Evolutionary conservation across 371 early-diverging fungal genomes (phyloP).

Genomic region (Zychaea mexicana): DNA sequence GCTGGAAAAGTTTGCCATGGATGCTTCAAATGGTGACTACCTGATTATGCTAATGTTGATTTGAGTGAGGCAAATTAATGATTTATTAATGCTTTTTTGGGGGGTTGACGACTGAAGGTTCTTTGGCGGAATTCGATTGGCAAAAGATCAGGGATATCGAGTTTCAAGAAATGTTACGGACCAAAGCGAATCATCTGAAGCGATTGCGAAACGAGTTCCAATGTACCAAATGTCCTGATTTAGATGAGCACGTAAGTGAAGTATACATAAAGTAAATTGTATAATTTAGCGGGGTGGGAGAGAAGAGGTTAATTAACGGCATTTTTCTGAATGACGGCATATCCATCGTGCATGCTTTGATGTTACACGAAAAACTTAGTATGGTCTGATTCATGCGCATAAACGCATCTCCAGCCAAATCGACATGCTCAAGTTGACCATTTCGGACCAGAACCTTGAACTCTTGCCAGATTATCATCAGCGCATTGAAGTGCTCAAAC

Average conservation of each 20-base stretch:
- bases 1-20: constrained; percentile 56
- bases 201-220: constrained; percentile 57
- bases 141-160: constrained; percentile 82
- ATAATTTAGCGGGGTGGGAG: too few species aligned
- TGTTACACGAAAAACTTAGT: constrained; percentile 49
- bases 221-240: constrained; percentile 84
- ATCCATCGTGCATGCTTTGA: too few species aligned
- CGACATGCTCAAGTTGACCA: constrained; percentile 71
- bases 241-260: constrained; percentile 76
- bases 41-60: too few species aligned
- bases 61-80: too few species aligned
- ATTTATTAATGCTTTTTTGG: too few species aligned
- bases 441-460: constrained; percentile 91
- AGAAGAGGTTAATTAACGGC: too few species aligned
- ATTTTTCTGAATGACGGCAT: too few species aligned
- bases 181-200: constrained; percentile 51
- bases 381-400: constrained; percentile 69
- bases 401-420: constrained; percentile 69
- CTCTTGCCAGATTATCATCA: constrained; percentile 92
- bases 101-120: too few species aligned
- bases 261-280: too few species aligned
- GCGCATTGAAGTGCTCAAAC: constrained; percentile 81
- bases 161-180: constrained; percentile 70
- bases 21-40: constrained; percentile 42
- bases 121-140: constrained; percentile 67